Conservation (phyloP, 1,284 basidiomycete species). For the Puccinia horiana region DNA sequence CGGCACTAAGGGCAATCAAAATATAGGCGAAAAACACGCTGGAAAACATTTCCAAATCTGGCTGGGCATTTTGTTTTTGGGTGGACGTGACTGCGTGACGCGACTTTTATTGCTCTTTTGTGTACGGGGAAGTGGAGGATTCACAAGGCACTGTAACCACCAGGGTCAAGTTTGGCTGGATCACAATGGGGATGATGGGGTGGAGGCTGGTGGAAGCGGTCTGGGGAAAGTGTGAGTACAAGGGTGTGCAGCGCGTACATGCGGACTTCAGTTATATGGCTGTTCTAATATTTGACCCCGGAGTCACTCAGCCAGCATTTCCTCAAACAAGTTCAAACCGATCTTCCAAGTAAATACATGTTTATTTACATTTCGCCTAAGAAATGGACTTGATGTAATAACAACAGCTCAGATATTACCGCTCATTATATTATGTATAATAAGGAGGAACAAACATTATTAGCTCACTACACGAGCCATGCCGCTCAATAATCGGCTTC, state of each 20-base stretch:
- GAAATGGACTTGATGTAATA: neutral
- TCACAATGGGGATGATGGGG: neutral
- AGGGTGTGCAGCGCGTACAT: too few species aligned
- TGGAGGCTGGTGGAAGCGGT: neutral
- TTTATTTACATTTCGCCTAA: neutral
- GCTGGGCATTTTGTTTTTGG: too few species aligned
- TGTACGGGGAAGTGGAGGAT: too few species aligned
- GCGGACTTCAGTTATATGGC: too few species aligned
- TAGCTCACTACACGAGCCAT: neutral
- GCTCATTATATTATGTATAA: neutral
- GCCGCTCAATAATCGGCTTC: neutral
- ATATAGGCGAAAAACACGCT: neutral
- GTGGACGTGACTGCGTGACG: too few species aligned
- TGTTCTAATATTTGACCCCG: too few species aligned
- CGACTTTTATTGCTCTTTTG: too few species aligned
- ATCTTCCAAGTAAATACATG: too few species aligned
- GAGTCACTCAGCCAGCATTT: neutral
- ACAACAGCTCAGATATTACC: neutral
- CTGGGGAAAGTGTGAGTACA: neutral
- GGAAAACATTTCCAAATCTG: conserved; percentile 15
- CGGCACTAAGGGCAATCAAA: neutral
- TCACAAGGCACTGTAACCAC: too few species aligned
- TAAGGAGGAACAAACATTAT: neutral
- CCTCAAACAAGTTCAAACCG: neutral
- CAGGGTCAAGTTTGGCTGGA: neutral